Percentiles rank a stretch among this genome's conserved stretches.
Evolutionary conservation across 1,284 basidiomycete species (phyloP).

Genomic region (Anthracocystis panici-leucophaei): DNA sequence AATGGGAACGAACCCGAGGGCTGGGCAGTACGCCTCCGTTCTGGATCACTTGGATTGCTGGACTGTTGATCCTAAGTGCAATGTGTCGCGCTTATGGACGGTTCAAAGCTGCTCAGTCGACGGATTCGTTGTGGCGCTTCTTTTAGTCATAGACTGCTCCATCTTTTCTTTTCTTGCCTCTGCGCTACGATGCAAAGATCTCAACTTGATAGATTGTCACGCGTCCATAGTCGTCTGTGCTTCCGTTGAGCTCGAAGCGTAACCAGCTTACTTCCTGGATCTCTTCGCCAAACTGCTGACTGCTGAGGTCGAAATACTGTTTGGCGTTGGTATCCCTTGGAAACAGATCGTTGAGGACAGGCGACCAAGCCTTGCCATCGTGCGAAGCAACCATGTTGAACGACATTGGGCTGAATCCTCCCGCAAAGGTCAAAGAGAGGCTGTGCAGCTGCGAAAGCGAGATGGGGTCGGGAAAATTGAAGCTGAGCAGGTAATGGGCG

Average conservation of each 20-base stretch:
- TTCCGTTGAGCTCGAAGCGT: conserved; percentile 32
- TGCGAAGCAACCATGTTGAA: conserved; percentile 16
- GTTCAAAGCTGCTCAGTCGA: conserved; percentile 28
- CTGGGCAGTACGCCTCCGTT: conserved; percentile 30
- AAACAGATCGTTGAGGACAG: conserved; percentile 5
- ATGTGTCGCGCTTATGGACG: conserved; percentile 35
- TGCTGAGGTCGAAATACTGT: conserved; percentile 30
- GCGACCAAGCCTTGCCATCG: conserved; percentile 22
- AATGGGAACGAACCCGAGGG: conserved; percentile 22
- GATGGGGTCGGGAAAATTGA: conserved; percentile 22
- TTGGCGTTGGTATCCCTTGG: conserved; percentile 44
- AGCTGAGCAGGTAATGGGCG: conserved; percentile 18
- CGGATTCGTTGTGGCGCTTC: conserved; percentile 50
- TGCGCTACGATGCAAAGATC: conserved; percentile 14
- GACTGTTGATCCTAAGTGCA: conserved; percentile 32
- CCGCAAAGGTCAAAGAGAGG: conserved; percentile 41
- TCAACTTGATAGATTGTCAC: conserved; percentile 43
- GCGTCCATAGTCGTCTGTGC: conserved; percentile 51
- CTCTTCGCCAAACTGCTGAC: not conserved
- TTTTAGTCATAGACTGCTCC: conserved; percentile 17
- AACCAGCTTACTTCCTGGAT: conserved; percentile 11
- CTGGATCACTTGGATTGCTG: conserved; percentile 35
- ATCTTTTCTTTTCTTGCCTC: not conserved
- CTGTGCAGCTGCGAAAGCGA: conserved; percentile 13
- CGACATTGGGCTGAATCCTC: conserved; percentile 38